Conservation (phyloP, 495 filamentous ascomycete genomes). For the Penicillium lividum region DNA sequence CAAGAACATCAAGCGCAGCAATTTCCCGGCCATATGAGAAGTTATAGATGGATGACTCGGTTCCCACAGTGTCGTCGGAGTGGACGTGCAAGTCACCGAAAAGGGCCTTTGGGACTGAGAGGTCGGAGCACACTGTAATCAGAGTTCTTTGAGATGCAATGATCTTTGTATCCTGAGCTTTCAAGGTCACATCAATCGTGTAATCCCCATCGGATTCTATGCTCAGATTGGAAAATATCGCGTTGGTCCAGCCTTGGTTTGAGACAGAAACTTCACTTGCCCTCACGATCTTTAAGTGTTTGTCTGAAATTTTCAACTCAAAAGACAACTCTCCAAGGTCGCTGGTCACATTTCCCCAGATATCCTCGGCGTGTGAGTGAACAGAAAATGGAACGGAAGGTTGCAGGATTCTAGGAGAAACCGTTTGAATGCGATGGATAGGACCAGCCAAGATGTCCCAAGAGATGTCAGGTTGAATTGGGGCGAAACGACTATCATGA, state of each 20-base stretch:
- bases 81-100: constrained; percentile 32
- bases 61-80: constrained; percentile 31
- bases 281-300: not conserved
- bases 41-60: constrained; percentile 25
- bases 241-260: constrained; percentile 17
- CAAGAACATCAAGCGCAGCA: constrained; percentile 27
- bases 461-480: constrained; percentile 20
- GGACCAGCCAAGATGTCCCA: constrained; percentile 16
- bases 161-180: not conserved
- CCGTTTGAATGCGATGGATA: constrained; percentile 7
- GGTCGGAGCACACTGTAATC: constrained; percentile 11
- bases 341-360: constrained; percentile 23
- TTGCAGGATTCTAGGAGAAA: constrained; percentile 9
- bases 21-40: constrained; percentile 29
- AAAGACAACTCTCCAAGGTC: not conserved
- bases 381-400: constrained; percentile 12
- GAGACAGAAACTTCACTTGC: not conserved
- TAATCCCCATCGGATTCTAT: constrained; percentile 12
- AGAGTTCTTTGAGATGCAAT: not conserved
- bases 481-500: constrained; percentile 17
- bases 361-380: constrained; percentile 22
- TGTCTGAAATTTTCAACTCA: not conserved
- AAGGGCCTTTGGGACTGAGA: constrained; percentile 16
- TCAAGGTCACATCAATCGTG: constrained; percentile 4
- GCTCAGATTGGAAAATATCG: constrained; percentile 9